These are phyloP conservation scores for Saitozyma podzolica DNA, from an alignment of 768 basidiomycete species.

Conservation along the genomic window DNA sequence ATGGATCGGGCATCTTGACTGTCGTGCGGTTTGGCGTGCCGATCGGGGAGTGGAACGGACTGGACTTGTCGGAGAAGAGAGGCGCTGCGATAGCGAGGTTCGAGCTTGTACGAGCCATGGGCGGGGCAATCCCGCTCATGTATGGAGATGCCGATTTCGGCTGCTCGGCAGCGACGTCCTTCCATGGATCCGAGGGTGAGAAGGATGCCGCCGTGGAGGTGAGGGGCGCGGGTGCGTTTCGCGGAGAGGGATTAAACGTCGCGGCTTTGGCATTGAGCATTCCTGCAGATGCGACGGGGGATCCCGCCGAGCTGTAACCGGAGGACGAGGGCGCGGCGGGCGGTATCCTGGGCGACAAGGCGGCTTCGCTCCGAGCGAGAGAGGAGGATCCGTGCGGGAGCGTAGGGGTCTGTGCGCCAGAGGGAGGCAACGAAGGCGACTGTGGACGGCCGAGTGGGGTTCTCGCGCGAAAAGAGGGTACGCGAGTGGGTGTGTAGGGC, in stretches of 20 bases:
- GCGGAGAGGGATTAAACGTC: conserved; percentile 77
- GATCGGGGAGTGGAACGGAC: conserved; percentile 45
- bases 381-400: conserved; percentile 58
- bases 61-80: conserved; percentile 65
- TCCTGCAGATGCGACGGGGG: conserved; percentile 80
- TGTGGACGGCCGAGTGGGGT: conserved; percentile 48
- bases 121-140: conserved; percentile 19
- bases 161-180: conserved; percentile 58
- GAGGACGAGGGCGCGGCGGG: conserved; percentile 24
- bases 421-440: conserved; percentile 30
- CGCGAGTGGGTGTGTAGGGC: conserved; percentile 56
- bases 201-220: conserved; percentile 67
- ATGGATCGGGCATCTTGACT: conserved; percentile 38
- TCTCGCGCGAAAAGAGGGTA: conserved; percentile 47
- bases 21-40: conserved; percentile 37
- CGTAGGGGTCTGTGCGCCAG: conserved; percentile 44
- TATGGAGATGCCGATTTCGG: conserved; percentile 47
- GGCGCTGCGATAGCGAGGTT: conserved; percentile 92
- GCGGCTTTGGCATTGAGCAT: conserved; percentile 84
- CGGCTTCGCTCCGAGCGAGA: conserved; percentile 7
- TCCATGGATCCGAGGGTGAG: conserved; percentile 88
- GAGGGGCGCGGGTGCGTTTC: conserved; percentile 61
- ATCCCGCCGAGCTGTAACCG: conserved; percentile 51
- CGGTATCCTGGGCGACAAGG: conserved; percentile 8
- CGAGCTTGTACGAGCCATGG: conserved; percentile 41